Conservation (phyloP, 352 stramenopile genomes). For the Elongisporangium senticosum region DNA sequence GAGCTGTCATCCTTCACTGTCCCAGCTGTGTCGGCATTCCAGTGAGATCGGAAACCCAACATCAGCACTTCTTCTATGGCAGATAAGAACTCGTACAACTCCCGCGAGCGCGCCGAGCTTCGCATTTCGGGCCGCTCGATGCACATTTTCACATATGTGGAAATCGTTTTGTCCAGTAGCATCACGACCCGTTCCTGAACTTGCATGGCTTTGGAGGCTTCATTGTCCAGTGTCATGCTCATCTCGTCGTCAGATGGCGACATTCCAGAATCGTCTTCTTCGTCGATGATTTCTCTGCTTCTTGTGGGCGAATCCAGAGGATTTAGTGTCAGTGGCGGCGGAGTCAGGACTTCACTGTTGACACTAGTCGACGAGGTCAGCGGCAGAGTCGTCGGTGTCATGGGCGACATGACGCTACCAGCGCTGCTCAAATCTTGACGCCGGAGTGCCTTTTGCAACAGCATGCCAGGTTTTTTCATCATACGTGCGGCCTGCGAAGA, state of each 20-base stretch:
- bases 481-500: constrained; percentile 44
- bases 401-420: constrained; percentile 11
- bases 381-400: not conserved
- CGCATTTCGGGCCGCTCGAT: constrained; percentile 57
- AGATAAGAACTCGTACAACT: constrained; percentile 65
- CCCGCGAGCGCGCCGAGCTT: constrained; percentile 49
- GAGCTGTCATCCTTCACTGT: constrained; percentile 2
- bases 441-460: constrained; percentile 56
- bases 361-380: not conserved
- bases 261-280: not conserved
- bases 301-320: not conserved
- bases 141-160: constrained; percentile 54
- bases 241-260: constrained; percentile 5
- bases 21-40: not conserved
- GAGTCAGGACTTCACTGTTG: too few relatives aligned
- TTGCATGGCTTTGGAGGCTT: constrained; percentile 13
- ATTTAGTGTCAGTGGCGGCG: not conserved
- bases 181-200: constrained; percentile 48
- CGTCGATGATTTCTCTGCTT: not conserved
- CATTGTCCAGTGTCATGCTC: constrained; percentile 1
- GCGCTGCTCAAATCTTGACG: constrained; percentile 8
- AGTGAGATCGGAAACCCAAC: constrained; percentile 35
- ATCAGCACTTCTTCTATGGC: constrained; percentile 67
- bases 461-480: constrained; percentile 60
- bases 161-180: constrained; percentile 52